Percentiles rank a stretch among this genome's conserved stretches.
Evolutionary conservation across 805 yeast genomes (phyloP).

Genomic region (Yamadazyma laniorum): DNA sequence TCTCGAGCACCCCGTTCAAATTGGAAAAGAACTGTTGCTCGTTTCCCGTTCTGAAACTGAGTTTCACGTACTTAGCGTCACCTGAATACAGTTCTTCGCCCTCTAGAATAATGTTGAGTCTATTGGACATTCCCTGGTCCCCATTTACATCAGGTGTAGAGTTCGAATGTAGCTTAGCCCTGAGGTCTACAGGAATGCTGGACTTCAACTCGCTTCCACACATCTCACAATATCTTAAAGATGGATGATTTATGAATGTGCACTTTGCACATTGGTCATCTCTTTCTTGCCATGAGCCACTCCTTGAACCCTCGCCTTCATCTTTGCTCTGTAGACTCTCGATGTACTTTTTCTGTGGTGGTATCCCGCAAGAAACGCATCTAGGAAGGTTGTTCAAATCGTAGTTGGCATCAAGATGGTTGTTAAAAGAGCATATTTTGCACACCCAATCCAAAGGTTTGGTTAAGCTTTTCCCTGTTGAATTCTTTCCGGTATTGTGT

Average conservation of each 20-base stretch:
- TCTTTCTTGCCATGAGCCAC: background rate
- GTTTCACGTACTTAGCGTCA: slow-evolving; percentile 45
- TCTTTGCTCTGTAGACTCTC: background rate
- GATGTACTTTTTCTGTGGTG: slow-evolving; percentile 16
- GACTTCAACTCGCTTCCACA: slow-evolving; percentile 60
- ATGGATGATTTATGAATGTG: slow-evolving; percentile 82
- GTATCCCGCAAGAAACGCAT: slow-evolving; percentile 43
- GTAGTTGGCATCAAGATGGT: slow-evolving; percentile 26
- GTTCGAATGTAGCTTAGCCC: slow-evolving; percentile 1
- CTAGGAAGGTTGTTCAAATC: slow-evolving; percentile 27
- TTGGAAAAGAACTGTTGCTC: slow-evolving; percentile 51
- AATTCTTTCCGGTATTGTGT: background rate
- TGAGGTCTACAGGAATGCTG: slow-evolving; percentile 11
- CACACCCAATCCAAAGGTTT: slow-evolving; percentile 68
- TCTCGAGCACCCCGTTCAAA: slow-evolving; percentile 41
- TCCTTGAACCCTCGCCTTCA: background rate
- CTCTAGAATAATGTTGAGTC: slow-evolving; percentile 25
- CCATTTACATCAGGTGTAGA: background rate
- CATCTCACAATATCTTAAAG: slow-evolving; percentile 76
- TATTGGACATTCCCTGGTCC: slow-evolving; percentile 2
- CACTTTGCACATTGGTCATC: slow-evolving; percentile 52
- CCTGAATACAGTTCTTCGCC: slow-evolving; percentile 32
- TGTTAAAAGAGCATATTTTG: slow-evolving; percentile 80
- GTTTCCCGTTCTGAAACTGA: slow-evolving; percentile 78
- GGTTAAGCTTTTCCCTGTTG: background rate